Evolutionary conservation across 768 basidiomycete genomes (phyloP).

Genomic region (Termitomyces sp.): DNA sequence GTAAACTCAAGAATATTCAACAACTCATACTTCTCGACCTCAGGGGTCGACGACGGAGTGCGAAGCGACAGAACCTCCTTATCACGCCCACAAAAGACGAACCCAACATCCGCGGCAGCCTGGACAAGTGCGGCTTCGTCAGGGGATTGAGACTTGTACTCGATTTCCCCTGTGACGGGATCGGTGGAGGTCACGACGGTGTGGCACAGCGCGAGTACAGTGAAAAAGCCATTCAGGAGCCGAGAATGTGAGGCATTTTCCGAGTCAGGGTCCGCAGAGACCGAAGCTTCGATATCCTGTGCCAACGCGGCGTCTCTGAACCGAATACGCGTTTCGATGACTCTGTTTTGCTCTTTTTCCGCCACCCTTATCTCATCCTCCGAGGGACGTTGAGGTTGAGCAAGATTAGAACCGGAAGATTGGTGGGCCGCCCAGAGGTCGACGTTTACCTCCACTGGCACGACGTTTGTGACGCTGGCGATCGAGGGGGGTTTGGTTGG

Average conservation of each 20-base stretch:
- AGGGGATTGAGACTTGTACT: constrained; percentile 95
- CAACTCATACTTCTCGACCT: constrained; percentile 80
- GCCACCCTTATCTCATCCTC: not conserved
- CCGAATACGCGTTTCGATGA: constrained; percentile 18
- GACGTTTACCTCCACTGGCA: constrained; percentile 20
- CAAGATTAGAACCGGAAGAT: constrained; percentile 20
- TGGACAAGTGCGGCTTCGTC: constrained; percentile 98
- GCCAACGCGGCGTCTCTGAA: constrained; percentile 59
- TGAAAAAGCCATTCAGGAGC: constrained; percentile 83
- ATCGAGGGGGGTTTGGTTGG: constrained; percentile 11
- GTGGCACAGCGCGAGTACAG: constrained; percentile 88
- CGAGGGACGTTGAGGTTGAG: constrained; percentile 7
- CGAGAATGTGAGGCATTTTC: constrained; percentile 55
- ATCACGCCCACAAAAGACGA: constrained; percentile 87
- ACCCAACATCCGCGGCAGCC: constrained; percentile 93
- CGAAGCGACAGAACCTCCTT: constrained; percentile 69
- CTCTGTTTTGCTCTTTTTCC: not conserved
- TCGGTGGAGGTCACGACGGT: constrained; percentile 81
- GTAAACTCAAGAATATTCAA: constrained; percentile 94
- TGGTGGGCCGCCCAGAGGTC: constrained; percentile 17
- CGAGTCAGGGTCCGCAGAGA: constrained; percentile 44
- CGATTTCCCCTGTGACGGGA: constrained; percentile 62
- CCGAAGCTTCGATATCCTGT: constrained; percentile 59
- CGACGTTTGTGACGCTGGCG: not conserved
- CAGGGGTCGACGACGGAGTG: constrained; percentile 61